A percentile compares a stretch with the other conserved stretches of the same genome.
phyloP scores from a whole-genome alignment of 371 early-diverging fungal genomes.

The Encephalitozoon intestinalis region DNA sequence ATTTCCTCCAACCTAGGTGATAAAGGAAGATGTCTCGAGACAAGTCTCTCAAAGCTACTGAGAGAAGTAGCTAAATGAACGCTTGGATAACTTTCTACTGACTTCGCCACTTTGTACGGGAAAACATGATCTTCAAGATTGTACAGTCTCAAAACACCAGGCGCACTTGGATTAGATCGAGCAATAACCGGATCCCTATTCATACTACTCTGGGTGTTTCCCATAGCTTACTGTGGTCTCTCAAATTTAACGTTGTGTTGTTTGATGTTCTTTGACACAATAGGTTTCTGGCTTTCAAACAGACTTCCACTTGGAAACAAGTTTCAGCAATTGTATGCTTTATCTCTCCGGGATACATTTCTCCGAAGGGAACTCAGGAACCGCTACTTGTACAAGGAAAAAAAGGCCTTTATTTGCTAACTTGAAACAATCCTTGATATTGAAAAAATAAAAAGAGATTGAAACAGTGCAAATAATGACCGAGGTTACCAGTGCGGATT shows the following conservation, averaged over 20 bases:
- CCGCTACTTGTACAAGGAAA: neutral
- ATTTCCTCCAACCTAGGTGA: neutral
- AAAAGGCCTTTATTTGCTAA: conserved; percentile 2
- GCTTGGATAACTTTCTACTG: neutral
- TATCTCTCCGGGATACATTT: neutral
- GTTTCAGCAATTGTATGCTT: neutral
- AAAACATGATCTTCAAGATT: conserved; percentile 36
- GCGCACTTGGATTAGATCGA: conserved; percentile 17
- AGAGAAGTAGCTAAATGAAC: neutral
- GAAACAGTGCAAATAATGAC: conserved; percentile 31
- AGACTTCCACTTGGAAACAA: neutral
- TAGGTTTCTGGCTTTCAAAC: neutral
- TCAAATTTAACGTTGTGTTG: neutral
- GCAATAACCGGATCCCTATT: conserved; percentile 10
- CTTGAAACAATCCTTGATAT: conserved; percentile 18
- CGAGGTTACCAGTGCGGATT: conserved; percentile 38
- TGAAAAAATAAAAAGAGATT: neutral
- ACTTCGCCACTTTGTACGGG: conserved; percentile 1
- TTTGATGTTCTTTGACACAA: neutral
- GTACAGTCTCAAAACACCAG: conserved; percentile 19
- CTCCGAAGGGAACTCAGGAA: neutral
- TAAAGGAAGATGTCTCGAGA: neutral
- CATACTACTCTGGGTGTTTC: neutral
- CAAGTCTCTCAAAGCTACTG: neutral
- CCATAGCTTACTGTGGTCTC: neutral